A percentile compares a stretch with the other conserved stretches of the same genome.
Conservation (phyloP, 352 stramenopile species). For the Phytophthora brassicae region DNA sequence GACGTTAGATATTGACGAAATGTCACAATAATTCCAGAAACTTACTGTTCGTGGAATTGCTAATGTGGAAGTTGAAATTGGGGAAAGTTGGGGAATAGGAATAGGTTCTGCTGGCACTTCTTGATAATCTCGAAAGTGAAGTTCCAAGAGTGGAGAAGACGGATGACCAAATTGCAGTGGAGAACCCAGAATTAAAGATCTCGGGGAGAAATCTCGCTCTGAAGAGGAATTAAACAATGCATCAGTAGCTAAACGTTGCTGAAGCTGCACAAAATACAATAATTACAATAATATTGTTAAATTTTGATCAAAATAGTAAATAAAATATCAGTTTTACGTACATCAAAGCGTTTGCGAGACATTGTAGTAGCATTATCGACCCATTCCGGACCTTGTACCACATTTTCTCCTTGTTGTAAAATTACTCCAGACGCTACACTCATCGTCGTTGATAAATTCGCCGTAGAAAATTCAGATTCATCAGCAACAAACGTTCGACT, state of each 20-base stretch:
- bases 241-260: conserved; percentile 58
- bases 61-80: conserved; percentile 33
- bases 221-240: conserved; percentile 37
- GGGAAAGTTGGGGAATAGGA: conserved; percentile 35
- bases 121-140: conserved; percentile 36
- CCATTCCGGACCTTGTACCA: conserved; percentile 43
- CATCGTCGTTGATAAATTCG: conserved; percentile 27
- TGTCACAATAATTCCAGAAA: not conserved
- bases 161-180: conserved; percentile 14
- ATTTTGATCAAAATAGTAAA: not conserved
- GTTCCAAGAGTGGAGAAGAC: conserved; percentile 10
- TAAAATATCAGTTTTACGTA: conserved; percentile 19
- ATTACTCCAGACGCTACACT: conserved; percentile 43
- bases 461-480: conserved; percentile 26
- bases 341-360: conserved; percentile 72
- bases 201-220: conserved; percentile 18
- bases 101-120: conserved; percentile 47
- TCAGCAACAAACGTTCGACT: conserved; percentile 27
- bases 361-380: conserved; percentile 49
- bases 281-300: too few species aligned
- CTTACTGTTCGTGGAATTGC: conserved; percentile 48
- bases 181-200: conserved; percentile 14
- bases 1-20: too few species aligned
- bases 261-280: conserved; percentile 44
- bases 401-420: conserved; percentile 42